Conservation (phyloP, 495 filamentous ascomycete species). For the Neurospora sp. region DNA sequence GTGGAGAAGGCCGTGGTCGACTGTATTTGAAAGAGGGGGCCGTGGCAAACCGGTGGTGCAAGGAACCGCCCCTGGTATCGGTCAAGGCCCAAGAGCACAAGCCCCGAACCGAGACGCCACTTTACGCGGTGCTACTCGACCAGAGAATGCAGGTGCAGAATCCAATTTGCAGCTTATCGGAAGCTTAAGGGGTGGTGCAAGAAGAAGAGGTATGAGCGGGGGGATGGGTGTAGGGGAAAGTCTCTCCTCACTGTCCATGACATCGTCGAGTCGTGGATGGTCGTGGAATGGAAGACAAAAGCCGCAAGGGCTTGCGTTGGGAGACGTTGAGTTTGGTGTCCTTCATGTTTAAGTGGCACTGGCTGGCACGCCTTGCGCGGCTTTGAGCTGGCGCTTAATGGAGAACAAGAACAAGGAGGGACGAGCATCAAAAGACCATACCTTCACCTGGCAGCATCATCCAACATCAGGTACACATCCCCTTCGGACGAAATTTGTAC, state of each 20-base stretch:
- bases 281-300: background rate
- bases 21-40: background rate
- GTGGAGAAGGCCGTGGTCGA: background rate
- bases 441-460: conserved; percentile 13
- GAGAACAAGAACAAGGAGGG: background rate
- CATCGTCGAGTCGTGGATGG: background rate
- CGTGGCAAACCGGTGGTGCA: background rate
- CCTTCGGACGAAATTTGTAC: no score
- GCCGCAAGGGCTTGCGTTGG: background rate
- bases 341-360: background rate
- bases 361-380: background rate
- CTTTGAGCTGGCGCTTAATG: background rate
- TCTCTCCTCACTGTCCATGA: background rate
- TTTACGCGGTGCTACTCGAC: background rate
- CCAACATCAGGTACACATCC: no score
- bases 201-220: background rate
- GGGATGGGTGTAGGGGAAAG: background rate
- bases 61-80: background rate
- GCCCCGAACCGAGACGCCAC: background rate
- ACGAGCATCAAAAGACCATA: conserved; percentile 20
- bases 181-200: background rate
- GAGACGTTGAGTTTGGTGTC: background rate
- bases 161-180: background rate
- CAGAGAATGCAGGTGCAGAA: background rate
- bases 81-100: background rate